Conservation (phyloP, 345 rosid species). For the Euclidium syriacum region DNA sequence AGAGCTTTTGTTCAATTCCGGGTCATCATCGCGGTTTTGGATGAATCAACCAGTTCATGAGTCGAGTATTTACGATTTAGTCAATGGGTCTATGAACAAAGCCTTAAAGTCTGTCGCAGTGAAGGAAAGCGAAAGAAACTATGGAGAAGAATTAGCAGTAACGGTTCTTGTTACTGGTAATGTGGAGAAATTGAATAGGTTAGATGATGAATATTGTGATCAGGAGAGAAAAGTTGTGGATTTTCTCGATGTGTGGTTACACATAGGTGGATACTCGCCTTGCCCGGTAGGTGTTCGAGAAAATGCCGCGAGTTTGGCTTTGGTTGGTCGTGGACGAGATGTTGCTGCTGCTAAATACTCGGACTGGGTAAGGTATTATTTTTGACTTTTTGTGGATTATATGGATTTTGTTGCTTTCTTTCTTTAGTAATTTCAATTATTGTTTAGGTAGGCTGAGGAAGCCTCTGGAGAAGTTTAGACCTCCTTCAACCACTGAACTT, state of each 20-base stretch:
- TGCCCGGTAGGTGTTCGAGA: slow-evolving; percentile 43
- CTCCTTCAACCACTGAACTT: slow-evolving; percentile 62
- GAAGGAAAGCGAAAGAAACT: slow-evolving; percentile 34
- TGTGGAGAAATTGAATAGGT: slow-evolving; percentile 34
- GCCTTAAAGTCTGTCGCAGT: slow-evolving; percentile 39
- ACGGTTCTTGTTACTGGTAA: slow-evolving; percentile 68
- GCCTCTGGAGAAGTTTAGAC: slow-evolving; percentile 74
- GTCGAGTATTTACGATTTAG: slow-evolving; percentile 36
- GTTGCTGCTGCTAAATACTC: slow-evolving; percentile 76
- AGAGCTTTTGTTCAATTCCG: slow-evolving; percentile 32
- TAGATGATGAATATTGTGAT: slow-evolving; percentile 3
- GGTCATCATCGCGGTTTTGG: slow-evolving; percentile 5
- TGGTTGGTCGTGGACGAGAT: slow-evolving; percentile 71
- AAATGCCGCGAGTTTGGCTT: slow-evolving; percentile 63
- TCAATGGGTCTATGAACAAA: slow-evolving; percentile 40
- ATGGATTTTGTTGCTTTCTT: not conserved
- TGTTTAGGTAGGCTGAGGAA: slow-evolving; percentile 57
- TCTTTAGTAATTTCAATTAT: slow-evolving; percentile 9
- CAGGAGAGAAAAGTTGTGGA: slow-evolving; percentile 23
- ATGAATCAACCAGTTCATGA: slow-evolving; percentile 32
- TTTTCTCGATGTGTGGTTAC: slow-evolving; percentile 54
- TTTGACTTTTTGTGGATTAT: not conserved
- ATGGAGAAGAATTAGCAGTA: slow-evolving; percentile 60
- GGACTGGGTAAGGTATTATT: slow-evolving; percentile 75
- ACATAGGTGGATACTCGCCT: slow-evolving; percentile 54